A percentile compares a stretch with the other conserved stretches of the same genome.
Evolutionary conservation across 768 basidiomycete species (phyloP).

Genomic region (Hemileccinum rubropunctum): DNA sequence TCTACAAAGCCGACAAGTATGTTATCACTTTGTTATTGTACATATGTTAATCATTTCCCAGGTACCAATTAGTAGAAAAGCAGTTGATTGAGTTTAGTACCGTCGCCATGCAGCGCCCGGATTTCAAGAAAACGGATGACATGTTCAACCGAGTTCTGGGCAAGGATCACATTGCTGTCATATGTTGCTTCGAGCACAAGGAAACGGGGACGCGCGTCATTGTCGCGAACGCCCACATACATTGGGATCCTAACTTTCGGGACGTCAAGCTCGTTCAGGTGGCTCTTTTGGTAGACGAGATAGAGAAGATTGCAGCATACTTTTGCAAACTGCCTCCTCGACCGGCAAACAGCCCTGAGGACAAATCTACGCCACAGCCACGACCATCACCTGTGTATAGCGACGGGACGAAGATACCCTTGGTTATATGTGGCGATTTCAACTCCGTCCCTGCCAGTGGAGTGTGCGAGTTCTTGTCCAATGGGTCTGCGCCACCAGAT

Average conservation of each 20-base stretch:
- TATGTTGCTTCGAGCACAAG: conserved; percentile 83
- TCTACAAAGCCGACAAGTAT: conserved; percentile 87
- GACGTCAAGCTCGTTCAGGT: conserved; percentile 98
- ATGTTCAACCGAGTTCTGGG: conserved; percentile 99
- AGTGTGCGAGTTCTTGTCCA: conserved; percentile 87
- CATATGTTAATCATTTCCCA: conserved; percentile 30
- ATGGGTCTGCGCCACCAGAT: conserved; percentile 62
- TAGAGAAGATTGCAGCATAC: conserved; percentile 82
- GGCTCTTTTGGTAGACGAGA: conserved; percentile 89
- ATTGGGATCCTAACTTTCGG: conserved; percentile 88
- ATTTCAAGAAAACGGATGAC: conserved; percentile 97
- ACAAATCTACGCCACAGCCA: conserved; percentile 25
- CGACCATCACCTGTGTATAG: conserved; percentile 67
- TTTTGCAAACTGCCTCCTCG: conserved; percentile 83
- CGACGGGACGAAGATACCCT: conserved; percentile 86
- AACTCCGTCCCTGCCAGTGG: conserved; percentile 87
- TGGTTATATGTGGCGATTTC: conserved; percentile 92
- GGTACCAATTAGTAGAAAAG: conserved; percentile 91
- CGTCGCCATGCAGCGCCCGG: conserved; percentile 87
- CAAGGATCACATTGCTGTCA: conserved; percentile 89
- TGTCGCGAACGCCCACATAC: conserved; percentile 87
- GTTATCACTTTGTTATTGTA: conserved; percentile 31
- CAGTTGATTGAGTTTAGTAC: conserved; percentile 92
- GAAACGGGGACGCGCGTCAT: conserved; percentile 85
- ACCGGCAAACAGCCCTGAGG: conserved; percentile 38